These are phyloP conservation scores for Zymoseptoria ardabiliae DNA, from an alignment of 2,329 filamentous ascomycete species.

Conservation along the genomic window DNA sequence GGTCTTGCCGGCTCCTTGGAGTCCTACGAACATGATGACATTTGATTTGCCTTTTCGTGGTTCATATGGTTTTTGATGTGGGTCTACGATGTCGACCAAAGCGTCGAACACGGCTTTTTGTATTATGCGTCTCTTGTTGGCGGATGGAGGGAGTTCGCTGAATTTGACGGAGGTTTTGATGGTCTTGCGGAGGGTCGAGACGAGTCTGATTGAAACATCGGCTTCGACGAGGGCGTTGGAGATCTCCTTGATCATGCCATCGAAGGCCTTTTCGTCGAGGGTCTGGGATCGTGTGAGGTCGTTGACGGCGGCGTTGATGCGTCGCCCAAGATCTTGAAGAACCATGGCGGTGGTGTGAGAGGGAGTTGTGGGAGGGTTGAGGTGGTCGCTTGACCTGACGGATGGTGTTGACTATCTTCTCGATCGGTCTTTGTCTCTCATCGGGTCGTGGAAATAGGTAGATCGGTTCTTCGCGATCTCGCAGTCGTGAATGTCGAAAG, in stretches of 20 bases:
- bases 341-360: slow-evolving; percentile 58
- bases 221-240: slow-evolving; percentile 91
- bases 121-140: slow-evolving; percentile 97
- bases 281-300: slow-evolving; percentile 89
- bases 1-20: slow-evolving; percentile 96
- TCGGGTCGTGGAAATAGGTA: not conserved
- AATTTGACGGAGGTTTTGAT: slow-evolving; percentile 91
- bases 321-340: slow-evolving; percentile 95
- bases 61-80: slow-evolving; percentile 90
- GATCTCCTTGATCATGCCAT: slow-evolving; percentile 97
- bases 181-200: slow-evolving; percentile 82
- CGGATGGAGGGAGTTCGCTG: slow-evolving; percentile 79
- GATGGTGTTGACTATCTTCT: not conserved
- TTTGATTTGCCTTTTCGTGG: slow-evolving; percentile 94
- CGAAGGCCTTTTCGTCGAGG: slow-evolving; percentile 97
- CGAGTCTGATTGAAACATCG: slow-evolving; percentile 93
- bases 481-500: not conserved
- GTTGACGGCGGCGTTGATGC: slow-evolving; percentile 92
- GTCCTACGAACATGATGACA: slow-evolving; percentile 98
- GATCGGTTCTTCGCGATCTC: not conserved
- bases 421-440: not conserved
- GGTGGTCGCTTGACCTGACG: not conserved
- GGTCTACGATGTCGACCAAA: slow-evolving; percentile 89
- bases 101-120: slow-evolving; percentile 98
- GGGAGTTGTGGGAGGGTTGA: not conserved